Conservation (phyloP, 139 green algal species). For the Closterium sp. region DNA sequence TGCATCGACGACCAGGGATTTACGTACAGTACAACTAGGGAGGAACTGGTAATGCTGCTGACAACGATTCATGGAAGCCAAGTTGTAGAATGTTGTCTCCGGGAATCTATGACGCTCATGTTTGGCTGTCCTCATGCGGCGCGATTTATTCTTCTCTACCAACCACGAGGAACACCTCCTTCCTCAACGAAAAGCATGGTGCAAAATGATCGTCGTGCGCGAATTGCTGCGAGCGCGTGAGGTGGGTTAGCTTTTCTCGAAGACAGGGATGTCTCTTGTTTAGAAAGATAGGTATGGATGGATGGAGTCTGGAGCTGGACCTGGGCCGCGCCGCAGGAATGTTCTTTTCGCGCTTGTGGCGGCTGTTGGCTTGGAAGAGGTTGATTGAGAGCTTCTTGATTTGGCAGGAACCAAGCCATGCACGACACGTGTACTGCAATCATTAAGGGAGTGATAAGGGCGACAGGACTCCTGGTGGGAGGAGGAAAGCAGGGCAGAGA, state of each 20-base stretch:
- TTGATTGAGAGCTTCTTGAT: not conserved
- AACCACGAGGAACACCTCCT: not conserved
- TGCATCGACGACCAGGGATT: not conserved
- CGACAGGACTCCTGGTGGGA: not conserved
- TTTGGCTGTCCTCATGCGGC: not conserved
- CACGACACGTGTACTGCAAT: not conserved
- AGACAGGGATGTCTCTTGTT: not conserved
- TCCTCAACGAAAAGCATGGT: not conserved
- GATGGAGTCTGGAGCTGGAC: no score
- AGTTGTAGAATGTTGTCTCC: no score
- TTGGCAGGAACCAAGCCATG: not conserved
- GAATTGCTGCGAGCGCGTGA: not conserved
- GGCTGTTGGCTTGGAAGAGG: not conserved
- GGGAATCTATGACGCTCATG: not conserved
- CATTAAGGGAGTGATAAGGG: not conserved
- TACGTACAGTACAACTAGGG: not conserved
- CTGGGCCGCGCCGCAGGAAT: not conserved
- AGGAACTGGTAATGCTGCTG: not conserved
- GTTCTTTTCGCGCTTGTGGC: not conserved
- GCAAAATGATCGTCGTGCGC: no score
- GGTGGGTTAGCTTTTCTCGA: not conserved
- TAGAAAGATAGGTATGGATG: not conserved
- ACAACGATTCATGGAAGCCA: not conserved
- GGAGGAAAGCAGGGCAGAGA: not conserved
- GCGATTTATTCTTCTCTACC: not conserved